Conservation (phyloP, 164 flowering plant species). For the Vitis amurensis region DNA sequence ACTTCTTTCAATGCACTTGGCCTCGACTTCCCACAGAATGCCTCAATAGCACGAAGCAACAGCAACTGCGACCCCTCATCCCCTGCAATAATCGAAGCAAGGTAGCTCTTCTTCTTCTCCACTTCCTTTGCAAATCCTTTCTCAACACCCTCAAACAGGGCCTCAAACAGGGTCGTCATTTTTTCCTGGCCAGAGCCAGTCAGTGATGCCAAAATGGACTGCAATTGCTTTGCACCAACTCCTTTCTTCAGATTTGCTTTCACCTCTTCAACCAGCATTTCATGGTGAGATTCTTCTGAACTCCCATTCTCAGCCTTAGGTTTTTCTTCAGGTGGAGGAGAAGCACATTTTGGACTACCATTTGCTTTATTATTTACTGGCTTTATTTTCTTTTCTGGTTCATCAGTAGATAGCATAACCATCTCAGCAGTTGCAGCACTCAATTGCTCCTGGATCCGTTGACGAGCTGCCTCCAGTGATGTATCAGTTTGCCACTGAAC, state of each 20-base stretch:
- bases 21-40: constrained; percentile 42
- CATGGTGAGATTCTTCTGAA: constrained; percentile 5
- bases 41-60: constrained; percentile 48
- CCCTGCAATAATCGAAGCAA: constrained; percentile 40
- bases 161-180: constrained; percentile 45
- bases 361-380: constrained; percentile 12
- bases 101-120: constrained; percentile 47
- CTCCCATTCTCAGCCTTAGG: constrained; percentile 19
- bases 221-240: constrained; percentile 34
- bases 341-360: constrained; percentile 1
- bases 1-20: constrained; percentile 54
- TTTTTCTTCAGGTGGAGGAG: constrained; percentile 19
- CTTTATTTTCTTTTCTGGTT: constrained; percentile 33
- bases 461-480: constrained; percentile 63
- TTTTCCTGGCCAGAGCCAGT: constrained; percentile 43
- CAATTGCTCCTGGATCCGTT: constrained; percentile 71
- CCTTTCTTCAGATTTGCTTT: constrained; percentile 45
- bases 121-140: constrained; percentile 70
- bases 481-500: constrained; percentile 85
- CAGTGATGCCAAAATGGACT: constrained; percentile 32
- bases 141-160: constrained; percentile 52
- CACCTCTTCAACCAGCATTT: constrained; percentile 34
- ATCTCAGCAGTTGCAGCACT: constrained; percentile 73
- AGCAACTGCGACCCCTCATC: constrained; percentile 45
- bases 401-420: constrained; percentile 64